Base-by-base conservation (phyloP, 176 grass and related monocot genomes). In the Ampelocalamus luodianensis region DNA sequence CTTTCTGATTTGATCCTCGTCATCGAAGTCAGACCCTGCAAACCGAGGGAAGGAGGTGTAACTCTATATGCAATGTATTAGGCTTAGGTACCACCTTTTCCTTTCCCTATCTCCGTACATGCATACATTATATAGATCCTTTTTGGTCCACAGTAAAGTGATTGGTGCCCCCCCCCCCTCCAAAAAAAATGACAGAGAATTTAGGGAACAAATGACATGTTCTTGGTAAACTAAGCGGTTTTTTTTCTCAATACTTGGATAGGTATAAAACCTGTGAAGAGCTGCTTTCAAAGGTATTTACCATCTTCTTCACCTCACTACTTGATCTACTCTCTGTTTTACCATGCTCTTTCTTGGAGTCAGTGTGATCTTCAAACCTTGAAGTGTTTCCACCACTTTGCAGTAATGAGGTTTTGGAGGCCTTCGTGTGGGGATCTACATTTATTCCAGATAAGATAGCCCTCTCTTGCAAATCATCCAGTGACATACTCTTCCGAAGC, bases 301-400 rank as follows among this genome's bases (percentile, higher is more conserved):
- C 79, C 84, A 83, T 87, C 58, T 79, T 86, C 88, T 74, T 87
- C 11, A 90, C 88, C 0, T 79, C 68, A 60, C 74, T 90, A 32
- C 56, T 78, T 82, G 71, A 51, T 58, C 46, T 67, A 13, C 76
- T 80, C 60, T 32, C 68, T 46, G 15, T 56, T 74, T 68, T 40
- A 68, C 15, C 7, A 1, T 51, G 22, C 27, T 26, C 76, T 89
- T 60, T 74, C 61, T 89, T 74, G 60, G 76, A 61, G 32, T 65
- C 82, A 62, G 43, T 38, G 46, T 14, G 37, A 72, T 24, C 46
- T 72, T 79, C 67, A 53, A 39, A 42, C 16, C 1, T 78, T 16
- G 36, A 38, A 59, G 71, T 46, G 17, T 37, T 64, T 77, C 7
- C 43, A 68, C 15, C 59, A 55, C 36, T 65, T 59, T 49, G 81